Evolutionary conservation across 192 early-diverging fungal genomes (phyloP).

Genomic region (Rhizophagus clarus): DNA sequence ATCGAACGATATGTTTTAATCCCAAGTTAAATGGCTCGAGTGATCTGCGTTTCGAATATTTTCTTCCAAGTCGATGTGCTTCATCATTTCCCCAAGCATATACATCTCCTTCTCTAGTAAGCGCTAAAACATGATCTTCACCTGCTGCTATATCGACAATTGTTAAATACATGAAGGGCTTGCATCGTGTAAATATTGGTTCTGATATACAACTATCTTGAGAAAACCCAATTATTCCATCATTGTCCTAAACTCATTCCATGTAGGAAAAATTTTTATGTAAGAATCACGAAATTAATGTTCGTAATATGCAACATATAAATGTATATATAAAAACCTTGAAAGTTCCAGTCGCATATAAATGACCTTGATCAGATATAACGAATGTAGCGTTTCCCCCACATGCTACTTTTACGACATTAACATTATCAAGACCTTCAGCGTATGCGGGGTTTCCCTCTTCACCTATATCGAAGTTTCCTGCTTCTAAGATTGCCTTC

Average conservation of each 20-base stretch:
- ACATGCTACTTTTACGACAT: conserved; percentile 76
- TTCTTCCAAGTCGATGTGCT: conserved; percentile 86
- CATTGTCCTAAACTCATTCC: background rate
- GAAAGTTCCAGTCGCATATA: conserved; percentile 91
- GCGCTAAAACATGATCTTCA: conserved; percentile 82
- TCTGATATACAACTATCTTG: conserved; percentile 67
- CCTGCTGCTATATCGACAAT: conserved; percentile 82
- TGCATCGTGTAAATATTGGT: conserved; percentile 61
- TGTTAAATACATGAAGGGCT: conserved; percentile 54
- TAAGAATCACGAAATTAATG: too few species aligned
- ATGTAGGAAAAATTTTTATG: background rate
- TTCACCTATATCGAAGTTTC: conserved; percentile 40
- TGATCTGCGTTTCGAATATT: conserved; percentile 72
- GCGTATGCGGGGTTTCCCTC: conserved; percentile 68
- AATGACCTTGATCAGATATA: conserved; percentile 71
- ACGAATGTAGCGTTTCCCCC: conserved; percentile 83
- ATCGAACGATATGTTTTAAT: conserved; percentile 55
- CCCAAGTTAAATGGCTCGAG: conserved; percentile 62
- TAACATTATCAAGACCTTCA: conserved; percentile 72
- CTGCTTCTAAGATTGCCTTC: too few species aligned
- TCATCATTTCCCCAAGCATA: conserved; percentile 91
- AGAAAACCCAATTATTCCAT: background rate
- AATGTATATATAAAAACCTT: conserved; percentile 35
- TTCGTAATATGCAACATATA: too few species aligned
- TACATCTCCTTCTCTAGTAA: conserved; percentile 71